These are phyloP conservation scores for Fistulinella cinereoalba DNA, from an alignment of 1,284 basidiomycete species.

Conservation along the genomic window DNA sequence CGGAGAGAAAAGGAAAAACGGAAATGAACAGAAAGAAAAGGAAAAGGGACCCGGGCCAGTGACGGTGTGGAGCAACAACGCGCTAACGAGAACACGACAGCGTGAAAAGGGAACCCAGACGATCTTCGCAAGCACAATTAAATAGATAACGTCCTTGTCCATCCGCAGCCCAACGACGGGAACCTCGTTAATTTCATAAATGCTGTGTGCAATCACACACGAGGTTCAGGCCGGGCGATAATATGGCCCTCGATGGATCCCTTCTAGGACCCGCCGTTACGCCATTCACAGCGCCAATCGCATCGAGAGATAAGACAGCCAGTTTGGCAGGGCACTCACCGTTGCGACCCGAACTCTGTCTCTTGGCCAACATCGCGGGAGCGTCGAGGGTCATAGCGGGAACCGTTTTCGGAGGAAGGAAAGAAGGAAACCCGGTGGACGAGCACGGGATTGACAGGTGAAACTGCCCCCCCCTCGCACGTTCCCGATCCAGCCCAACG, in stretches of 20 bases:
- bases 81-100: not conserved
- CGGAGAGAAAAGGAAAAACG: not conserved
- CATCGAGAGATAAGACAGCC: not conserved
- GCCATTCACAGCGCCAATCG: not conserved
- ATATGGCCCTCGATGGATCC: not conserved
- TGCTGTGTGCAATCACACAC: not conserved
- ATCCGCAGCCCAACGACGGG: too few species aligned
- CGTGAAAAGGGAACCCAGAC: not conserved
- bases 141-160: too few species aligned
- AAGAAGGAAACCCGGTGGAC: not conserved
- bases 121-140: too few species aligned
- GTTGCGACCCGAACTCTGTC: not conserved
- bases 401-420: not conserved
- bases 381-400: not conserved
- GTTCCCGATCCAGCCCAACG: not conserved
- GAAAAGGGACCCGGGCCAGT: not conserved
- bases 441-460: not conserved
- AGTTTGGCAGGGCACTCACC: not conserved
- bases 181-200: not conserved
- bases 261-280: not conserved
- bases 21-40: not conserved
- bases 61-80: not conserved
- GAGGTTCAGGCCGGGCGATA: not conserved
- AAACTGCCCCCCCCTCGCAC: not conserved
- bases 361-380: not conserved